Evolutionary conservation across 768 basidiomycete genomes (phyloP).

Genomic region (Boletus eberwhitei): DNA sequence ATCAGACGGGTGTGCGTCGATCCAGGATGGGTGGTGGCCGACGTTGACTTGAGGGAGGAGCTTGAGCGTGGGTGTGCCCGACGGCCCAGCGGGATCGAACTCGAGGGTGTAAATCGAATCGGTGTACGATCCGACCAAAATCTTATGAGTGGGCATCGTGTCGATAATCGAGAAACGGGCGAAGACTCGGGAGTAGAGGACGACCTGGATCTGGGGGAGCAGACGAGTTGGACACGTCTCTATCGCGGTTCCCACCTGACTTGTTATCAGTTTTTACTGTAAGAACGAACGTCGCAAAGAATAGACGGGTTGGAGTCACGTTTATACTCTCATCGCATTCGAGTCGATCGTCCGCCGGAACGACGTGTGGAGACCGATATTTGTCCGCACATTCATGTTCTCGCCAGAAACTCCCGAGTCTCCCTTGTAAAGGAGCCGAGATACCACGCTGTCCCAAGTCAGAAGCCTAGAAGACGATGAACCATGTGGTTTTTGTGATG

Average conservation of each 20-base stretch:
- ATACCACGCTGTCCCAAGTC: not conserved
- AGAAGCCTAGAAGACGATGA: no score
- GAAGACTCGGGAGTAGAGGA: not conserved
- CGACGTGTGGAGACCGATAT: not conserved
- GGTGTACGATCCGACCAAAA: constrained; percentile 66
- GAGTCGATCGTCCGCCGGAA: not conserved
- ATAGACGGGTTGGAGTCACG: not conserved
- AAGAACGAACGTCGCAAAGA: not conserved
- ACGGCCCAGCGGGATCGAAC: constrained; percentile 62
- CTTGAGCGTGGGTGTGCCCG: constrained; percentile 47
- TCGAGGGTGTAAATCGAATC: constrained; percentile 57
- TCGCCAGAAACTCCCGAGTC: not conserved
- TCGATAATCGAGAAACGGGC: not conserved
- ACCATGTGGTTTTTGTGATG: no score
- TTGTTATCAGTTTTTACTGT: not conserved
- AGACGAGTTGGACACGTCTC: not conserved
- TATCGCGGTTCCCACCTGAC: not conserved
- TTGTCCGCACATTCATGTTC: not conserved
- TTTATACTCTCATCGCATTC: not conserved
- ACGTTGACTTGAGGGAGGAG: constrained; percentile 44
- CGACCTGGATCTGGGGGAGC: no score
- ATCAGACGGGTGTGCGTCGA: constrained; percentile 57
- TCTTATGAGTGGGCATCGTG: constrained; percentile 32
- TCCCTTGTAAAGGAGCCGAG: not conserved
- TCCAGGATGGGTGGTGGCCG: constrained; percentile 74